Conservation (phyloP, 371 early-diverging fungal species). For the Mortierella sp. region DNA sequence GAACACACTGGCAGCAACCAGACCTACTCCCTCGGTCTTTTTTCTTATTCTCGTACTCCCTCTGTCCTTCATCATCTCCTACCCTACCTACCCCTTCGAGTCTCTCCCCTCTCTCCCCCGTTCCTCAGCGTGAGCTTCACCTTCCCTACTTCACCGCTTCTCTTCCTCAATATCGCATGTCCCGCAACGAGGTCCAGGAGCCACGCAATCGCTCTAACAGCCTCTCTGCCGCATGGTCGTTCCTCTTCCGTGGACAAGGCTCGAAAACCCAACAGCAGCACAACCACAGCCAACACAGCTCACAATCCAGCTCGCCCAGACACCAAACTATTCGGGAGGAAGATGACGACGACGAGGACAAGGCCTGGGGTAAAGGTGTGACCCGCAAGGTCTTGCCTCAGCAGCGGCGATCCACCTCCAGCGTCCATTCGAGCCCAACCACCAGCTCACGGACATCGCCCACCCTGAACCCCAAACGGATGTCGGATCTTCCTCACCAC, state of each 20-base stretch:
- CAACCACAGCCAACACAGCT: not conserved
- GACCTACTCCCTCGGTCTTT: not conserved
- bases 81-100: slow-evolving; percentile 2
- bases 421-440: slow-evolving; percentile 39
- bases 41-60: not conserved
- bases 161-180: slow-evolving; percentile 23
- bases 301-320: slow-evolving; percentile 21
- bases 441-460: slow-evolving; percentile 42
- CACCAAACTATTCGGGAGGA: slow-evolving; percentile 48
- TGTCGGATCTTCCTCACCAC: slow-evolving; percentile 11
- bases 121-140: not conserved
- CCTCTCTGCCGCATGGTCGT: slow-evolving; percentile 50
- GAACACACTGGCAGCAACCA: not conserved
- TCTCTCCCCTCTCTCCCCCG: not conserved
- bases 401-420: slow-evolving; percentile 45
- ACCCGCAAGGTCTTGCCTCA: slow-evolving; percentile 53
- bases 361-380: slow-evolving; percentile 43
- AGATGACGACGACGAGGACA: slow-evolving; percentile 49
- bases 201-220: slow-evolving; percentile 53
- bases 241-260: slow-evolving; percentile 37
- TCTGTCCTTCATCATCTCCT: not conserved
- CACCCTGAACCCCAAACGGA: slow-evolving; percentile 19
- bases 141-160: not conserved
- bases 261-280: slow-evolving; percentile 24
- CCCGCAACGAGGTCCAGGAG: slow-evolving; percentile 39